Percentiles rank a stretch among this genome's conserved stretches.
Evolutionary conservation across 441 rosid species (phyloP).

Genomic region (Lepidium campestre): DNA sequence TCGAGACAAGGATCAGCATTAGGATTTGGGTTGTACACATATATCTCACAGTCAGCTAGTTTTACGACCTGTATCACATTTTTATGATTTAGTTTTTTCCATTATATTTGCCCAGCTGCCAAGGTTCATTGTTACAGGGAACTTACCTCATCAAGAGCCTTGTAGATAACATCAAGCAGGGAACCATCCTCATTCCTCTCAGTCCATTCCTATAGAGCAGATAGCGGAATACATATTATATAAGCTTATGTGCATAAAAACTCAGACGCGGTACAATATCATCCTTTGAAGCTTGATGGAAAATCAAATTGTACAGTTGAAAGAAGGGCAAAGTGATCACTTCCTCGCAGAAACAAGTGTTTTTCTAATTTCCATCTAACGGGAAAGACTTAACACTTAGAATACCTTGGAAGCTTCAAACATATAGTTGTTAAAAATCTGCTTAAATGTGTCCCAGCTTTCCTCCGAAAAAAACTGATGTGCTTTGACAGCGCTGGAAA

Average conservation of each 20-base stretch:
- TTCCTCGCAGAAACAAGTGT: neutral
- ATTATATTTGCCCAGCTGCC: neutral
- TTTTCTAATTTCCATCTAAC: neutral
- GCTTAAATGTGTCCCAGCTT: conserved; percentile 78
- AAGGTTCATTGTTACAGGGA: neutral
- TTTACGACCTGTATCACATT: conserved; percentile 66
- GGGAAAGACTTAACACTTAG: neutral
- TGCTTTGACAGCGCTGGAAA: conserved; percentile 79
- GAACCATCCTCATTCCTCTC: conserved; percentile 66
- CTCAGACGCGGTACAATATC: neutral
- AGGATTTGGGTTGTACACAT: conserved; percentile 72
- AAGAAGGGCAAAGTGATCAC: neutral
- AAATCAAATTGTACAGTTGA: neutral
- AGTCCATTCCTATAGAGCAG: conserved; percentile 55
- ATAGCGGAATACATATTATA: neutral
- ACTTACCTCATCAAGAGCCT: conserved; percentile 89
- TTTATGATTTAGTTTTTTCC: conserved; percentile 13
- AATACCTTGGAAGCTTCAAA: conserved; percentile 88
- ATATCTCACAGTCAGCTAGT: conserved; percentile 79
- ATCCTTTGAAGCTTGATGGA: neutral
- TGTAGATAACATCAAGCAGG: conserved; percentile 62
- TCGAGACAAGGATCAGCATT: conserved; percentile 82
- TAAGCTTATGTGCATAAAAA: neutral
- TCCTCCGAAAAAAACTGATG: conserved; percentile 92
- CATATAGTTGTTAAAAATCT: conserved; percentile 78